These are phyloP conservation scores for Leishmania amazonensis DNA, from an alignment of 208 protist species.

Conservation along the genomic window DNA sequence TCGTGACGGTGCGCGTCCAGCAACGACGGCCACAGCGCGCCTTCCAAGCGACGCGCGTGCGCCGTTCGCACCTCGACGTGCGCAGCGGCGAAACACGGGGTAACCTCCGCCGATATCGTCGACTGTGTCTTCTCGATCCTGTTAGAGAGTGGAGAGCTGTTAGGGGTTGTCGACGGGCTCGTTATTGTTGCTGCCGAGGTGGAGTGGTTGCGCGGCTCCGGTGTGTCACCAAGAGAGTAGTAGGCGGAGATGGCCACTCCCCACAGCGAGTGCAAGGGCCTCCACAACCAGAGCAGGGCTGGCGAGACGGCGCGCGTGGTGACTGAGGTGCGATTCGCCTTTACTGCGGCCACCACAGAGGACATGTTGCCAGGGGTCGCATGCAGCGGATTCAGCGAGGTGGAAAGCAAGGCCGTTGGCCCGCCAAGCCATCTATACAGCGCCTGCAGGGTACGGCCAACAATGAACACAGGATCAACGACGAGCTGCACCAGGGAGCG, in stretches of 20 bases:
- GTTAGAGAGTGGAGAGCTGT: background rate
- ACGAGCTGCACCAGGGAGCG: slow-evolving; percentile 20
- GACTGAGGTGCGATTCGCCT: background rate
- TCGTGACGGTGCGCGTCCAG: slow-evolving; percentile 11
- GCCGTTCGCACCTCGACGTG: slow-evolving; percentile 3
- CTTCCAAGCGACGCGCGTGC: slow-evolving; percentile 21
- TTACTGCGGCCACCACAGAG: background rate
- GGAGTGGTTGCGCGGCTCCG: background rate
- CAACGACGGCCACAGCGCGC: slow-evolving; percentile 28
- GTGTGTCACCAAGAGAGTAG: background rate
- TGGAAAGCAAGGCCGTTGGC: background rate
- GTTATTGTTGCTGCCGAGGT: background rate
- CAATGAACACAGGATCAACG: slow-evolving; percentile 21
- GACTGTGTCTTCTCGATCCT: background rate
- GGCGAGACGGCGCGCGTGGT: slow-evolving; percentile 2
- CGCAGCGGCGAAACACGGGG: background rate
- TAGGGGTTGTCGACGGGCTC: background rate
- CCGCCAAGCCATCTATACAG: slow-evolving; percentile 12
- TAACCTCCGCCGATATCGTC: background rate
- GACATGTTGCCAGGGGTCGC: background rate
- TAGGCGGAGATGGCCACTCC: background rate
- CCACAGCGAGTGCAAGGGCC: slow-evolving; percentile 21
- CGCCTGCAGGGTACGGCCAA: slow-evolving; percentile 14
- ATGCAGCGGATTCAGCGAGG: background rate
- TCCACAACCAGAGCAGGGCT: slow-evolving; percentile 18